phyloP scores from a whole-genome alignment of 768 basidiomycete genomes.

The Boletus sp. region DNA sequence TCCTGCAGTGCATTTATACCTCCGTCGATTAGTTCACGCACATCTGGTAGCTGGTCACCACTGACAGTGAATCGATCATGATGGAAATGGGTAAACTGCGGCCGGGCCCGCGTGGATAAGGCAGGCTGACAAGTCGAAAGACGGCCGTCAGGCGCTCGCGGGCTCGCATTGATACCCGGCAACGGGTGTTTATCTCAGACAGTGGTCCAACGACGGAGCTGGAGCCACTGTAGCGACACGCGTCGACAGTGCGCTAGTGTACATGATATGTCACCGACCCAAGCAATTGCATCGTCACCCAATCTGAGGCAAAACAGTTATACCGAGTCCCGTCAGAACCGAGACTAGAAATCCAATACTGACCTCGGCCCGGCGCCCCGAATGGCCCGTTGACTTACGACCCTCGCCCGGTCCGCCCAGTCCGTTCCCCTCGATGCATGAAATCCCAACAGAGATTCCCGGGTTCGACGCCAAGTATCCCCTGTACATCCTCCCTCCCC shows the following conservation, averaged over 20 bases:
- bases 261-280: background rate
- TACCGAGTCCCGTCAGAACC: background rate
- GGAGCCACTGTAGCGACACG: background rate
- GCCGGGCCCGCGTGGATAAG: too few relatives aligned
- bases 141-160: too few relatives aligned
- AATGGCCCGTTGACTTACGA: background rate
- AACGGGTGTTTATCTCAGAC: background rate
- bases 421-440: conserved; percentile 64
- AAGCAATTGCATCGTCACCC: background rate
- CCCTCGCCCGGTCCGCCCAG: background rate
- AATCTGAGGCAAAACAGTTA: background rate
- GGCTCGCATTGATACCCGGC: too few relatives aligned
- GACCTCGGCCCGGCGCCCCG: background rate
- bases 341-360: background rate
- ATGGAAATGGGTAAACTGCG: too few relatives aligned
- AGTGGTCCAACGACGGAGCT: background rate
- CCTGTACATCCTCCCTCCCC: conserved; percentile 57
- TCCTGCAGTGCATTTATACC: too few relatives aligned
- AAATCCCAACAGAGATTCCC: conserved; percentile 82
- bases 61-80: too few relatives aligned
- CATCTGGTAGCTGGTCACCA: too few relatives aligned
- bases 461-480: conserved; percentile 73
- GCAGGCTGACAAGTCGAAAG: too few relatives aligned
- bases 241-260: background rate
- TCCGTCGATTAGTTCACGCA: too few relatives aligned